These are phyloP conservation scores for Podila horticola DNA, from an alignment of 192 early-diverging fungal genomes.

Conservation along the genomic window DNA sequence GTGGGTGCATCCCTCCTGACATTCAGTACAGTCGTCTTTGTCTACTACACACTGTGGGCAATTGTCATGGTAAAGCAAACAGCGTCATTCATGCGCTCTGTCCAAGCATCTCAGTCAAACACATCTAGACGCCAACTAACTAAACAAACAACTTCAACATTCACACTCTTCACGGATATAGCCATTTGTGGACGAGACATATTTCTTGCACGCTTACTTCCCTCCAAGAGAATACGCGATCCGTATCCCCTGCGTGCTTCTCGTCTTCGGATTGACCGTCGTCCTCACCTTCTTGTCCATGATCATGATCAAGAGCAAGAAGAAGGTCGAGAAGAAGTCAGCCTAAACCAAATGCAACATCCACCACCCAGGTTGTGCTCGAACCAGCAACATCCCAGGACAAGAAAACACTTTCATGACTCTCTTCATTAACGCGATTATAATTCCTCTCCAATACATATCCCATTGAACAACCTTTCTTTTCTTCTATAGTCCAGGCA, in stretches of 20 bases:
- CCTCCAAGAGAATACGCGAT: conserved; percentile 89
- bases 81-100: not conserved
- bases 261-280: conserved; percentile 81
- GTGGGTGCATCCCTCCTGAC: conserved; percentile 80
- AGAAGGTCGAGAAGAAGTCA: conserved; percentile 79
- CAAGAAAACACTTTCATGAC: not conserved
- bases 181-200: conserved; percentile 86
- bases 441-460: too few species aligned
- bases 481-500: too few species aligned
- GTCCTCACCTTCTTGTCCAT: conserved; percentile 83
- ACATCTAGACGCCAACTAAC: not conserved
- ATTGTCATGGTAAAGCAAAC: conserved; percentile 76
- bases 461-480: too few species aligned
- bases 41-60: conserved; percentile 93
- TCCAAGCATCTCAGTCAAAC: not conserved
- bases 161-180: conserved; percentile 30
- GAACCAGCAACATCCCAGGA: not conserved
- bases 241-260: conserved; percentile 82
- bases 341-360: conserved; percentile 45
- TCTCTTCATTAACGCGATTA: too few species aligned
- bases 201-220: conserved; percentile 81
- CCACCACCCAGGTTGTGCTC: not conserved
- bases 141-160: not conserved
- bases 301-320: conserved; percentile 84
- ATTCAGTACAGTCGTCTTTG: conserved; percentile 78